These are phyloP conservation scores for Kokia cookei DNA, from an alignment of 441 rosid species.

Conservation along the genomic window DNA sequence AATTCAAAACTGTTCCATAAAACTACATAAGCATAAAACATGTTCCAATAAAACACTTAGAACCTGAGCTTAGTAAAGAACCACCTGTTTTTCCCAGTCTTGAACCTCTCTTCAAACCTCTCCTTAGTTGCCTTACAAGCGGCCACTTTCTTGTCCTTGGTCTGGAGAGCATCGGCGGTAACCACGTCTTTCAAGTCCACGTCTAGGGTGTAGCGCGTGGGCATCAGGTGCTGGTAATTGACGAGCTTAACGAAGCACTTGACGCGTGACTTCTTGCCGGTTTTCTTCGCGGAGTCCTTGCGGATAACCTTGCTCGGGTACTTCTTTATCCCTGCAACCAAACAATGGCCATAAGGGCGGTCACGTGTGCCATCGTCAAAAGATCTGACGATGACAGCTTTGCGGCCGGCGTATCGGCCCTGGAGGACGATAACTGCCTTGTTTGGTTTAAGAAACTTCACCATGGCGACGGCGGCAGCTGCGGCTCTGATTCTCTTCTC, in stretches of 20 bases:
- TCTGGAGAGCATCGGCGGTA: constrained; percentile 30
- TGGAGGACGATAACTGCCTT: constrained; percentile 57
- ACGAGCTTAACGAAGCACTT: constrained; percentile 56
- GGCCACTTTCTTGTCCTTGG: constrained; percentile 47
- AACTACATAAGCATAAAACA: constrained; percentile 30
- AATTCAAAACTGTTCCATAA: not conserved
- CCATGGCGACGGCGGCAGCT: constrained; percentile 20
- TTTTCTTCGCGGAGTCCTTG: constrained; percentile 61
- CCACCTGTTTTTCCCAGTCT: constrained; percentile 66
- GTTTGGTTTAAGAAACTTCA: constrained; percentile 52
- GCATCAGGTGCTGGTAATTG: constrained; percentile 65
- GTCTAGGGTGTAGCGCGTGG: constrained; percentile 58
- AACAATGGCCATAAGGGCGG: constrained; percentile 52
- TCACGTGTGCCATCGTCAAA: constrained; percentile 57
- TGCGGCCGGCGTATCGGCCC: constrained; percentile 55
- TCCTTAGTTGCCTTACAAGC: constrained; percentile 53
- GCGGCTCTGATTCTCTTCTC: not conserved
- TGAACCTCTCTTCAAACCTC: constrained; percentile 56
- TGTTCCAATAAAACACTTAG: constrained; percentile 17
- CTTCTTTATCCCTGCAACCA: constrained; percentile 55
- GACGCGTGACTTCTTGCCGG: constrained; percentile 57
- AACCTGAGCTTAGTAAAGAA: constrained; percentile 69
- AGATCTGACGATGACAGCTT: constrained; percentile 46
- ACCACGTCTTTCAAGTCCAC: constrained; percentile 58
- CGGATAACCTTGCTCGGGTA: constrained; percentile 56